phyloP scores from a whole-genome alignment of 148 eudicot genomes.

The Fallopia convolvulus region DNA sequence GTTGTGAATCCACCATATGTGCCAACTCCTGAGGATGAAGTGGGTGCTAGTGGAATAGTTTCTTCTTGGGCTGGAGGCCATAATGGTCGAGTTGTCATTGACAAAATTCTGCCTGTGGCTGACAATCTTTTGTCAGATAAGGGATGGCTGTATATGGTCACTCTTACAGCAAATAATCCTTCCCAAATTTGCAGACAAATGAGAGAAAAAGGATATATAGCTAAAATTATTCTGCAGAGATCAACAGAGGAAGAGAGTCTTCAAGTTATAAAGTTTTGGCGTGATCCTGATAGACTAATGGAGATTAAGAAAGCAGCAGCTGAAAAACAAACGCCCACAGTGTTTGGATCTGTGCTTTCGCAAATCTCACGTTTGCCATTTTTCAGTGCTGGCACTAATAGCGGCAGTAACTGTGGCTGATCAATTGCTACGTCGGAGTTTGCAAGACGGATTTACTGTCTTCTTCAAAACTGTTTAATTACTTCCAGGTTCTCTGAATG shows the following conservation, averaged over 20 bases:
- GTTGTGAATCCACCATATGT: constrained; percentile 97
- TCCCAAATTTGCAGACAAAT: constrained; percentile 62
- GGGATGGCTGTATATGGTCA: constrained; percentile 89
- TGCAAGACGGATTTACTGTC: background rate
- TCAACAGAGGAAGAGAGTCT: constrained; percentile 93
- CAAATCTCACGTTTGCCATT: constrained; percentile 3
- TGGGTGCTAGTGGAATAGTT: constrained; percentile 67
- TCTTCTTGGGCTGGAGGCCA: constrained; percentile 98
- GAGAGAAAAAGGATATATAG: constrained; percentile 71
- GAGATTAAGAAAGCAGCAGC: constrained; percentile 24
- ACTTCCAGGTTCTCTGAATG: background rate
- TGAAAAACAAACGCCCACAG: background rate
- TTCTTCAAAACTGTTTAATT: background rate
- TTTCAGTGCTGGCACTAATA: background rate
- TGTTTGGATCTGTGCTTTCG: background rate
- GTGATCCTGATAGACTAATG: constrained; percentile 41
- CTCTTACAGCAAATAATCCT: constrained; percentile 65
- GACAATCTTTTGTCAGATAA: constrained; percentile 67
- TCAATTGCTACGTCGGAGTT: background rate
- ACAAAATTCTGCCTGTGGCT: constrained; percentile 73
- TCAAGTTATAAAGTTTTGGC: constrained; percentile 85
- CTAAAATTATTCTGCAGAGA: constrained; percentile 72
- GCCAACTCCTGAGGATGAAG: constrained; percentile 96
- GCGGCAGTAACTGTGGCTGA: background rate
- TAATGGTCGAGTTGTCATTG: constrained; percentile 81